These are phyloP conservation scores for Cornus kousa DNA, from an alignment of 148 eudicot genomes.

Conservation along the genomic window DNA sequence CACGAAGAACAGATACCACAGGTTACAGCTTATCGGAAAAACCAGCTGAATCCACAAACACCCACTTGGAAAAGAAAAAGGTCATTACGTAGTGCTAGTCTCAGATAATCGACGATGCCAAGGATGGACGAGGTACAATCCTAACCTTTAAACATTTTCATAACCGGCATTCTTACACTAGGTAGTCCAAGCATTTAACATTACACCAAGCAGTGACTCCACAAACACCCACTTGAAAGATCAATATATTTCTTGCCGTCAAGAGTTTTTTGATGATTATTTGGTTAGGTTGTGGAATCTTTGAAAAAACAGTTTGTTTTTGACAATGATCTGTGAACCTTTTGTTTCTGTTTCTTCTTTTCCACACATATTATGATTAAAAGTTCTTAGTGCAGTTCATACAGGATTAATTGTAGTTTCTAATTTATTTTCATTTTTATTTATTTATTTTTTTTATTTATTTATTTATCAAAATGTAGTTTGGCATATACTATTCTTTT, in stretches of 20 bases:
- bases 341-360: neutral
- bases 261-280: neutral
- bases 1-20: conserved; percentile 44
- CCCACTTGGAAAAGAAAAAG: too few species aligned
- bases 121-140: too few species aligned
- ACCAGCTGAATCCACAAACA: neutral
- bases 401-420: neutral
- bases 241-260: neutral
- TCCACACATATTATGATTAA: neutral
- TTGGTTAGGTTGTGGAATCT: neutral
- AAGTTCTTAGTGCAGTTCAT: neutral
- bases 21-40: conserved; percentile 21
- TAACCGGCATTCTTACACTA: too few species aligned
- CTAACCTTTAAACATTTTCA: too few species aligned
- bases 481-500: neutral
- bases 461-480: too few species aligned
- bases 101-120: too few species aligned
- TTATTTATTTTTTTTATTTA: too few species aligned
- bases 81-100: too few species aligned
- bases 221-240: neutral
- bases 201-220: too few species aligned
- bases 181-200: too few species aligned
- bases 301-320: neutral
- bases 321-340: neutral
- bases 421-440: too few species aligned